A percentile compares a stretch with the other conserved stretches of the same genome.
phyloP scores from a whole-genome alignment of 768 basidiomycete species.

The Boletus rubescentipes region DNA sequence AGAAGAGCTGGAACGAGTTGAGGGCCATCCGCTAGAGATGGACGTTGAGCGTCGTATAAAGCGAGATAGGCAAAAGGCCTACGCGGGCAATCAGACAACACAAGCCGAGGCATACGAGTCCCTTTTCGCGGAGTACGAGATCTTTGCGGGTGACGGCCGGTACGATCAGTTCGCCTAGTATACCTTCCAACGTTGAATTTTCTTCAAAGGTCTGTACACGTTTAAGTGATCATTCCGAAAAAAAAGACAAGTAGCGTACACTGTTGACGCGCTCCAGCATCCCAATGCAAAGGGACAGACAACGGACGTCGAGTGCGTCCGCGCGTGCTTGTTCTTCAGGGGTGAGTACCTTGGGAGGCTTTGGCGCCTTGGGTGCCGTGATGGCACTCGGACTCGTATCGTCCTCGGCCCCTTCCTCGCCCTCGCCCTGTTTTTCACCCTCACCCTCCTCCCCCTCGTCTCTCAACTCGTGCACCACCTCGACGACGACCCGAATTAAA shows the following conservation, averaged over 20 bases:
- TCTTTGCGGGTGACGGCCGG: conserved; percentile 91
- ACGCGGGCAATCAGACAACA: conserved; percentile 71
- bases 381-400: neutral
- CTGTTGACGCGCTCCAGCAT: conserved; percentile 86
- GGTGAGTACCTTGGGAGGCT: conserved; percentile 42
- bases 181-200: conserved; percentile 67
- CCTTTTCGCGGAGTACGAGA: conserved; percentile 59
- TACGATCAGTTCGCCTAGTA: conserved; percentile 79
- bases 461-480: conserved; percentile 57
- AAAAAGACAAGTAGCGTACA: conserved; percentile 52
- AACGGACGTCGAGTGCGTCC: conserved; percentile 70
- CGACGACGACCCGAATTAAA: conserved; percentile 78
- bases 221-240: neutral
- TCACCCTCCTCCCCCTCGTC: conserved; percentile 35
- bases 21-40: conserved; percentile 29
- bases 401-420: conserved; percentile 33
- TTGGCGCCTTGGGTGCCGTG: conserved; percentile 18
- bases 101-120: conserved; percentile 66
- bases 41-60: neutral
- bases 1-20: conserved; percentile 76
- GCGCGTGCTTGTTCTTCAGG: conserved; percentile 57
- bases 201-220: conserved; percentile 52
- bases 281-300: conserved; percentile 73
- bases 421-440: conserved; percentile 23
- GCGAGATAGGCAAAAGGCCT: neutral